phyloP scores from a whole-genome alignment of 768 basidiomycete species.

The Termitomyces titanicus region DNA sequence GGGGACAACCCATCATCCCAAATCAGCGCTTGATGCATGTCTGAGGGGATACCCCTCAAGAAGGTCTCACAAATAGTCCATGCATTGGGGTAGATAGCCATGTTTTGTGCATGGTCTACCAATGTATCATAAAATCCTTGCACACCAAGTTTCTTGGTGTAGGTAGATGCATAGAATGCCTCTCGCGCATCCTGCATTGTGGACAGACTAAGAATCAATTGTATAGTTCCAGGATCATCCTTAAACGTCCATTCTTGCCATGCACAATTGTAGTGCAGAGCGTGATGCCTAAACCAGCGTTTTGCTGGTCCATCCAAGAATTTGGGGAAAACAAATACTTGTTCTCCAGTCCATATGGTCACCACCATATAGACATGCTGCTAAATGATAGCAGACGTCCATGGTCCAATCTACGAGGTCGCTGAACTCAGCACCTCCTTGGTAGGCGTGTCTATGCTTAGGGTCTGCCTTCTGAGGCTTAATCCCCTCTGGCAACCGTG shows the following conservation, averaged over 20 bases:
- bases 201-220: not conserved
- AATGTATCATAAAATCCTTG: constrained; percentile 11
- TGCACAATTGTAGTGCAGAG: too few species aligned
- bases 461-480: too few species aligned
- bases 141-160: not conserved
- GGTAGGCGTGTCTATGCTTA: too few species aligned
- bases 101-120: constrained; percentile 3
- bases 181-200: constrained; percentile 3
- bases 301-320: too few species aligned
- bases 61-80: constrained; percentile 6
- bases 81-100: constrained; percentile 5
- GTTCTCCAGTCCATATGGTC: too few species aligned
- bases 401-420: too few species aligned
- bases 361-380: too few species aligned
- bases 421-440: too few species aligned
- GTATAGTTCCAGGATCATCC: not conserved
- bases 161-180: not conserved
- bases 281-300: too few species aligned
- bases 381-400: too few species aligned
- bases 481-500: too few species aligned
- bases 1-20: not conserved
- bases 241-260: not conserved
- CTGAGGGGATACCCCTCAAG: constrained; percentile 3
- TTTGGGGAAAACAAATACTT: too few species aligned
- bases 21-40: not conserved